Evolutionary conservation across 78 protist genomes (phyloP), one percentile per base, ranked within the genome.

Genomic region (Mastigamoeba balamuthi): DNA sequence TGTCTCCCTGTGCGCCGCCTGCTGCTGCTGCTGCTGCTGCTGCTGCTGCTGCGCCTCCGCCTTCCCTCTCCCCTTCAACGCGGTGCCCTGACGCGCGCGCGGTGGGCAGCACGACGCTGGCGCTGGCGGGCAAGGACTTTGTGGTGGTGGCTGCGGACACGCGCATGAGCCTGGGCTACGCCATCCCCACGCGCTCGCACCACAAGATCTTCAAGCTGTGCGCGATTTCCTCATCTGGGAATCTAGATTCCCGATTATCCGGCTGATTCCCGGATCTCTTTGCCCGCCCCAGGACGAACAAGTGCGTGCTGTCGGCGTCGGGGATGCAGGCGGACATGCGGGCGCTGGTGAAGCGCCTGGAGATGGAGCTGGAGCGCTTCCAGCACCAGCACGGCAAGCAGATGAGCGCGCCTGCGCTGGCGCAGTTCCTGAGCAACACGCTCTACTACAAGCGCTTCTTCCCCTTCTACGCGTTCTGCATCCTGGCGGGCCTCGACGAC

Each of bases 81-180:
- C n/a, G n/a, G n/a, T n/a, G n/a, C n/a, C n/a, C n/a, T n/a, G n/a
- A n/a, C n/a, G n/a, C n/a, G n/a, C n/a, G n/a, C n/a, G n/a, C n/a
- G 58, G 58, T 48, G 58, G 58, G 58, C 63, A 87, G 97, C 33
- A 90, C 97, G 9, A 81, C 77, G 6, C 25, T 94, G 10, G 99
- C 95, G 25, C 71, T 98, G 42, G 90, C 94, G 1, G 99, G 99
- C 36, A 75, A 73, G 2, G 97, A 95, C 85, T 98, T 83, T 42
- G 85, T 86, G 66, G 77, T 98, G 10, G 71, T 96, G 29, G 99
- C 99, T 28, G 98, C 92, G 7, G 99, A 98, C 83, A 95, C 99
- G 17, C 91, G 99, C 40, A 64, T 95, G 81, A 87, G 94, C 74
- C 86, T 88, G 63, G 93, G 94, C 9, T 98, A 89, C 78, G 72